Base-by-base conservation (phyloP, 2,329 filamentous ascomycete genomes). In the Fusarium guadeloupense region DNA sequence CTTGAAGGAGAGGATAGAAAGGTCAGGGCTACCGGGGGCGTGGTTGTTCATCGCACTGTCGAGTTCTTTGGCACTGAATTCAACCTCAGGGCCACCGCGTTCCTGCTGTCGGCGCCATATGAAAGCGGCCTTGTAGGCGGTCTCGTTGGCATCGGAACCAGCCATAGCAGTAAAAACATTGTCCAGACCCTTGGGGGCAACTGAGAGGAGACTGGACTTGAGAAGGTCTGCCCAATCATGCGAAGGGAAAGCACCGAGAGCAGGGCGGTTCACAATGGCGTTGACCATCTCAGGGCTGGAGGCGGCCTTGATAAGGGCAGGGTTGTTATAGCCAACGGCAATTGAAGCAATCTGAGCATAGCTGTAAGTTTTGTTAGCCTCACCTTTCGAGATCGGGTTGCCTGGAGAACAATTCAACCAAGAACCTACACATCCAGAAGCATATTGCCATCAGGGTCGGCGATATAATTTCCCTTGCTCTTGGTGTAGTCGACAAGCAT, bases 301-400 rank as follows among this genome's bases (percentile, higher is more conserved):
- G 21, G 91, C 90, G 28, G 88, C 87, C 69, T 87, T 82, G 66
- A 85, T 80, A 60, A 97, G 84, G 64, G 83, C 78, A 7, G 91
- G 88, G 80, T 97, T 97, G 83, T 94, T 96, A 85, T 97, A 97
- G 58, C 93, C 93, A 39, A 97, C 83, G 4, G 93, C 91, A 69
- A 97, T 97, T 35, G 92, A 96, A 62, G 93, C 93, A 72, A 97
- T 97, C 78, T 97, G 93, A 45, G 93, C 91, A 73, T 94, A 94
- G 55, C 88, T 90, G 65, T 54, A 9, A 38, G n/a, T 9, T 13
- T 21, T 20, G 47, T 69, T 33, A 71, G 51, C 25, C 1, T 17
- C 7, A 1, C 9, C 9, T 5, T 17, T 21, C 2, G 8, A 14
- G 12, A 20, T 10, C 28, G 35, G n/a, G n/a, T n/a, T n/a, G n/a